Base-by-base conservation (phyloP, 176 grass and related monocot species). In the Elymus sibiricus region DNA sequence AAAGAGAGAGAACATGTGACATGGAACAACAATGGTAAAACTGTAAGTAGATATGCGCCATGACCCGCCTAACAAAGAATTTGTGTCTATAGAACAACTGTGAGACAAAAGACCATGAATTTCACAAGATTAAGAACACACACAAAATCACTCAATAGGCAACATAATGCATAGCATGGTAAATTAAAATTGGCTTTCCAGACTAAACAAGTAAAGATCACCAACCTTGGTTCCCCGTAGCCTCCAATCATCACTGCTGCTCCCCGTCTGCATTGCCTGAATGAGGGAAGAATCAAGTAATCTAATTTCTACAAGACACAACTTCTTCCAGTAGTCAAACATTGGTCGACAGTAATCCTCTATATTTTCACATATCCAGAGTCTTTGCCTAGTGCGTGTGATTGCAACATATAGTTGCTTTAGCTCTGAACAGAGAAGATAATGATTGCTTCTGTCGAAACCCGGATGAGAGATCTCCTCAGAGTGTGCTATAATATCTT, bases 321-420 rank as follows among this genome's bases (percentile, higher is more conserved):
- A 66, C 49, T 88, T 95, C 72, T 95, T 98, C 95, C 95, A 98
- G 71, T 93, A 98, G 64, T 95, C 83, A 74, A 95, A 98, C 82
- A 98, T 93, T 3, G 95, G 91, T 51, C 22, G 92, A 71, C 84
- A 93, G 25, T 88, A 90, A 44, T 93, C 87, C 74, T 86, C 81
- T 9, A 65, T 64, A 84, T 89, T 95, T 82, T 98, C 95, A 92
- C 89, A 93, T 82, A 98, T 90, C 95, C 95, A 98, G 0, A 98
- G 46, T 67, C 95, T 87, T 91, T 98, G 95, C 77, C 83, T 93
- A 38, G 95, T 93, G 58, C 90, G 86, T 16, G 95, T 95, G 27
- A 98, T 90, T 28, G 93, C 95, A 13, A 98, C 95, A 95, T 98
- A 98, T 0, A 98, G 85, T 76, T 98, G 95, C 91, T 98, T 98